A percentile compares a stretch with the other conserved stretches of the same genome.
Conservation (phyloP, 176 grass and related monocot species). For the Themeda triandra region DNA sequence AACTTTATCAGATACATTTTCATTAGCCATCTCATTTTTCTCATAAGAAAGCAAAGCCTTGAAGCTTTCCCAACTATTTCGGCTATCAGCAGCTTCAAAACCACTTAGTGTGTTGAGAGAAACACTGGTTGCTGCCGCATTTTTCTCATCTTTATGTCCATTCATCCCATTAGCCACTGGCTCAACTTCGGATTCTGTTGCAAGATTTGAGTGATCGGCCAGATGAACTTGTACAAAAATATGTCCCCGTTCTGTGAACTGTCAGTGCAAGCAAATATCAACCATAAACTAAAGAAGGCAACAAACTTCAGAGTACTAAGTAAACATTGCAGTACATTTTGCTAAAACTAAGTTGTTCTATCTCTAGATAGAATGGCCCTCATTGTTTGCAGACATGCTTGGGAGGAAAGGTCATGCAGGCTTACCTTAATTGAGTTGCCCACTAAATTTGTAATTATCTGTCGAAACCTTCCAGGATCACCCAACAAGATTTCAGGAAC, state of each 20-base stretch:
- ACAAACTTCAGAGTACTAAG: slow-evolving; percentile 8
- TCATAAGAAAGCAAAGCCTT: slow-evolving; percentile 63
- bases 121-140: slow-evolving; percentile 25
- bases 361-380: not conserved
- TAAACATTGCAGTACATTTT: not conserved
- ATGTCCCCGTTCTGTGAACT: slow-evolving; percentile 95
- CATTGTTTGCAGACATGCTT: not conserved
- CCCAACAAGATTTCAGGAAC: slow-evolving; percentile 90
- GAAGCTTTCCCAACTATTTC: slow-evolving; percentile 91
- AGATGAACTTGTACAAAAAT: slow-evolving; percentile 99
- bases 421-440: slow-evolving; percentile 96
- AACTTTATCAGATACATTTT: slow-evolving; percentile 56
- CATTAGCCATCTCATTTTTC: slow-evolving; percentile 32
- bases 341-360: not conserved
- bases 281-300: slow-evolving; percentile 23
- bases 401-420: not conserved
- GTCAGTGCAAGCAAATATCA: slow-evolving; percentile 26
- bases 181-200: slow-evolving; percentile 58
- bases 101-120: slow-evolving; percentile 84
- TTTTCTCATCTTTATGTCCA: slow-evolving; percentile 58
- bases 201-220: slow-evolving; percentile 70
- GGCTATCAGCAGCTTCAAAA: slow-evolving; percentile 79
- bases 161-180: slow-evolving; percentile 44
- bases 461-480: slow-evolving; percentile 93
- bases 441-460: slow-evolving; percentile 98